Percentiles rank a stretch among this genome's conserved stretches.
Conservation (phyloP, 345 rosid species). For the Anacardium occidentale region DNA sequence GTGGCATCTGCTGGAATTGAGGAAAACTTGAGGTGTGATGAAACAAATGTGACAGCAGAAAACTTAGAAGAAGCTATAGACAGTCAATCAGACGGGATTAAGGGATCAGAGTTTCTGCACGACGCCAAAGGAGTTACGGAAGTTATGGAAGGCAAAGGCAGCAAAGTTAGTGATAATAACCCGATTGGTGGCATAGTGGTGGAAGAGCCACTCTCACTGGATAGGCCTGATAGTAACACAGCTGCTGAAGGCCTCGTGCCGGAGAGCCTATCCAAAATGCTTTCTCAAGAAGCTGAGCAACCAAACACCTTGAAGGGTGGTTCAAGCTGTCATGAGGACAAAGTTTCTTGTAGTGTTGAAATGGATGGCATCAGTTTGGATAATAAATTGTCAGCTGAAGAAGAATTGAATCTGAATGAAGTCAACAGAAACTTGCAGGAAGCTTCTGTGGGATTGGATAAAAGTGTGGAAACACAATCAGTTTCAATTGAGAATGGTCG, state of each 20-base stretch:
- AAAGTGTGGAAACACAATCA: conserved; percentile 20
- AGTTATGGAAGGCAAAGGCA: conserved; percentile 23
- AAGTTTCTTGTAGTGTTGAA: conserved; percentile 15
- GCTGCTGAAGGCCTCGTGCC: conserved; percentile 21
- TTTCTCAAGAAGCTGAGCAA: conserved; percentile 20
- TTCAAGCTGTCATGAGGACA: conserved; percentile 20
- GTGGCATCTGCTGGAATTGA: conserved; percentile 16
- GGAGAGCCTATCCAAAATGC: conserved; percentile 11
- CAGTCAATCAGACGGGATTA: conserved; percentile 7
- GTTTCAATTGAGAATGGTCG: conserved; percentile 34
- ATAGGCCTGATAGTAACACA: conserved; percentile 20
- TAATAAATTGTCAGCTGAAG: conserved; percentile 24
- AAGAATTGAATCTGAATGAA: conserved; percentile 24
- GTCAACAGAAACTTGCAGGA: conserved; percentile 20
- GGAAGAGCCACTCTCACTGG: conserved; percentile 32
- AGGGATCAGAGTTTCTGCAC: conserved; percentile 15
- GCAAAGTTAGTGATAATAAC: conserved; percentile 22
- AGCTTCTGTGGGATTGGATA: conserved; percentile 16
- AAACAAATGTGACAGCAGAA: conserved; percentile 27
- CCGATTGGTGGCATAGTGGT: conserved; percentile 25
- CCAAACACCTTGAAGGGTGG: conserved; percentile 27
- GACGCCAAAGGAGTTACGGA: not conserved
- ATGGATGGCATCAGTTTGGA: conserved; percentile 11
- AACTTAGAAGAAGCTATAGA: conserved; percentile 15
- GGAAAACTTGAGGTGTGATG: conserved; percentile 19